These are phyloP conservation scores for Solanum etuberosum DNA, from an alignment of 257 asterid species.

Conservation along the genomic window DNA sequence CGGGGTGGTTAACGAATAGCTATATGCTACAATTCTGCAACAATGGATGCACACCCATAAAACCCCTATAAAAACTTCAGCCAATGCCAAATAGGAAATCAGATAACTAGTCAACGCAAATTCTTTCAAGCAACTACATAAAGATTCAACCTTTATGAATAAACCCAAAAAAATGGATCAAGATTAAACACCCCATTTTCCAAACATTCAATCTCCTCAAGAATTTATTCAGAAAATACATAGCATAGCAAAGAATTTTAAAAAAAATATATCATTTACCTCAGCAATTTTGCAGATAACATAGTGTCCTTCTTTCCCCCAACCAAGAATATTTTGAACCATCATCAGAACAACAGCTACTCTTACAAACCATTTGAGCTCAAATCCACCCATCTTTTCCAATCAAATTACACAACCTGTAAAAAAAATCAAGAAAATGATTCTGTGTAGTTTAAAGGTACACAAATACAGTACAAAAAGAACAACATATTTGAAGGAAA, in stretches of 20 bases:
- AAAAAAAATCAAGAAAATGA: not conserved
- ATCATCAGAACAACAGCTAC: slow-evolving; percentile 17
- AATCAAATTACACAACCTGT: not conserved
- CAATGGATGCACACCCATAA: not conserved
- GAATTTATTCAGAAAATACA: not conserved
- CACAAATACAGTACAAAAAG: not conserved
- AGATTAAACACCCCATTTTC: not conserved
- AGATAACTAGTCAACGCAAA: not conserved
- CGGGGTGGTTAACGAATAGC: not conserved
- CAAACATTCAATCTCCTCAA: not conserved
- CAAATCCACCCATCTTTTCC: slow-evolving; percentile 32
- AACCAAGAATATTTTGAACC: slow-evolving; percentile 30
- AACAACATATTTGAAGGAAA: not conserved
- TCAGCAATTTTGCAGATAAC: slow-evolving; percentile 72
- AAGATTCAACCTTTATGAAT: not conserved
- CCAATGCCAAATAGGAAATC: not conserved
- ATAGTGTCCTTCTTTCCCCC: slow-evolving; percentile 93
- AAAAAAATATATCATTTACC: slow-evolving; percentile 18
- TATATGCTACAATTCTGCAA: not conserved
- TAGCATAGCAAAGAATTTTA: not conserved
- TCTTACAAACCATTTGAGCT: slow-evolving; percentile 20
- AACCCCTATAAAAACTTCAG: not conserved
- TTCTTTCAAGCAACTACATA: not conserved
- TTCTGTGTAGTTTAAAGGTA: not conserved
- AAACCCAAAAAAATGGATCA: not conserved